Evolutionary conservation across 1,284 basidiomycete species (phyloP).

Genomic region (Ganoderma lucidum): DNA sequence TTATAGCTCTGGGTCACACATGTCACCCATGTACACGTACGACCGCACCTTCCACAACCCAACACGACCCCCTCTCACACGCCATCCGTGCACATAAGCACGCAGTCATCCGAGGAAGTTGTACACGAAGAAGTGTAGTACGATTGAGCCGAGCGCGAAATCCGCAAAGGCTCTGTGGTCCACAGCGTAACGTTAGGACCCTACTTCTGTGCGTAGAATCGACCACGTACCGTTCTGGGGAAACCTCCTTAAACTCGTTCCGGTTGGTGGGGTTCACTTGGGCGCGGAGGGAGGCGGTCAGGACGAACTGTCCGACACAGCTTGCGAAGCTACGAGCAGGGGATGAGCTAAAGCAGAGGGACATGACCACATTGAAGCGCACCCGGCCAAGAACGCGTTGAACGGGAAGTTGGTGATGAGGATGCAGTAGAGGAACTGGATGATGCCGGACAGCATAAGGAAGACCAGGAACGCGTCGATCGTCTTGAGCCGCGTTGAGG

Average conservation of each 20-base stretch:
- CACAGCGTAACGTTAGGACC: background rate
- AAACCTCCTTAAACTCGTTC: conserved; percentile 87
- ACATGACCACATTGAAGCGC: conserved; percentile 42
- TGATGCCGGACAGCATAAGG: conserved; percentile 89
- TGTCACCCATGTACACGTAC: conserved; percentile 35
- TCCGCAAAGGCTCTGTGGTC: conserved; percentile 90
- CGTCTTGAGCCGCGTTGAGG: conserved; percentile 88
- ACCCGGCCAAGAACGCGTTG: conserved; percentile 98
- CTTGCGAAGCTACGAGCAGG: conserved; percentile 79
- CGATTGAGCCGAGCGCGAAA: conserved; percentile 92
- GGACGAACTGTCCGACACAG: conserved; percentile 96
- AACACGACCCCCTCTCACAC: conserved; percentile 8
- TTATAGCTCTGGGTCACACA: conserved; percentile 22
- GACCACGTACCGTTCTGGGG: conserved; percentile 85
- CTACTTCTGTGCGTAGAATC: conserved; percentile 31
- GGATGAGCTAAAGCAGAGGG: background rate
- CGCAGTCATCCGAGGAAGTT: conserved; percentile 87
- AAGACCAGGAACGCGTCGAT: conserved; percentile 94
- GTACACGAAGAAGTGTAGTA: conserved; percentile 98
- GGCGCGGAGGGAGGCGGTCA: conserved; percentile 90
- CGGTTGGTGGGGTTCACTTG: conserved; percentile 92
- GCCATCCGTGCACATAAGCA: background rate
- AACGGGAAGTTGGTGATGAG: conserved; percentile 95
- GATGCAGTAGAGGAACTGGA: conserved; percentile 93
- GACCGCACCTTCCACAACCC: conserved; percentile 24